Percentiles rank a stretch among this genome's conserved stretches.
Conservation (phyloP, 352 stramenopile species). For the Globisporangium takayamanum region DNA sequence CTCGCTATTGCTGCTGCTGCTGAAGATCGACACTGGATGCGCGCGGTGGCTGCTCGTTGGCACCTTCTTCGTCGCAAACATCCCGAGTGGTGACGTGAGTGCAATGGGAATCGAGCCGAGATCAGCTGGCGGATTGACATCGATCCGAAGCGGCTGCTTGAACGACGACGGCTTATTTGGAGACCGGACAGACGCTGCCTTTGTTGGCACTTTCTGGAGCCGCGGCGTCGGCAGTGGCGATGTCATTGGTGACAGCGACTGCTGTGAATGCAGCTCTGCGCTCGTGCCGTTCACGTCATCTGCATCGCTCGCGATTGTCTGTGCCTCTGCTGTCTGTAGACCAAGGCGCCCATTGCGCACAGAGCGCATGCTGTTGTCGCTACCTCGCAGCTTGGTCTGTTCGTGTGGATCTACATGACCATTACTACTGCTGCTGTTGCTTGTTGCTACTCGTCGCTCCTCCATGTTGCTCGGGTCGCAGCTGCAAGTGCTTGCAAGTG, state of each 20-base stretch:
- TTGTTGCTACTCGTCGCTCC: neutral
- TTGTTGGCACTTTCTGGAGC: constrained; percentile 4
- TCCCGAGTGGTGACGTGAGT: constrained; percentile 35
- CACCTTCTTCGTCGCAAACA: constrained; percentile 40
- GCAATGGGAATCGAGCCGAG: constrained; percentile 11
- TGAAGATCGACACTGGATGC: constrained; percentile 32
- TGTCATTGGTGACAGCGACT: neutral
- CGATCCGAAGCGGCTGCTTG: constrained; percentile 32
- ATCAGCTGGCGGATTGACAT: constrained; percentile 27
- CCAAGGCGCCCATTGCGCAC: neutral
- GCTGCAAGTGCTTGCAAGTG: too few species aligned
- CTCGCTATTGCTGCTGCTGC: constrained; percentile 16
- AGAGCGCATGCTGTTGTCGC: neutral
- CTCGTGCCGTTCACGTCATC: neutral
- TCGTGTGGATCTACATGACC: neutral
- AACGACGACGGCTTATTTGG: constrained; percentile 13
- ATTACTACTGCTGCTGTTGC: neutral
- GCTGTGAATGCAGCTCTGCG: neutral
- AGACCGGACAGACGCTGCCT: constrained; percentile 6
- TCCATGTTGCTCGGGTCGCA: too few species aligned
- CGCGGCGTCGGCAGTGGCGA: constrained; percentile 1
- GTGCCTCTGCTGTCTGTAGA: neutral
- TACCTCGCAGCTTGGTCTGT: neutral
- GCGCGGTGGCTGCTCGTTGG: constrained; percentile 22
- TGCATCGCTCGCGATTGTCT: neutral